Conservation (phyloP, 2,329 filamentous ascomycete genomes). For the Akanthomyces muscarius region DNA sequence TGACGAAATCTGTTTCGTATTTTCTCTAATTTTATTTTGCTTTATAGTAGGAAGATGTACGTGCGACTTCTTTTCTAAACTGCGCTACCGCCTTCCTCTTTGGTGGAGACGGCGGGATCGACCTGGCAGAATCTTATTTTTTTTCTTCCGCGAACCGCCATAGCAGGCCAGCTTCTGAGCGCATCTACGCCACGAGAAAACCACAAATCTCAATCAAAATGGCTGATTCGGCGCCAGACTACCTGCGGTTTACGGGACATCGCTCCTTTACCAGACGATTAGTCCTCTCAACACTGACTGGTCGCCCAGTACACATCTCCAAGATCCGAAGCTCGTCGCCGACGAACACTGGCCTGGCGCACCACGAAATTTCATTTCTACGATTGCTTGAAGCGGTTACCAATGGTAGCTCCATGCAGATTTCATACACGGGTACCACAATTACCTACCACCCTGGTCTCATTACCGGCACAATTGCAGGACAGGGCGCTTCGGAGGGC, state of each 20-base stretch:
- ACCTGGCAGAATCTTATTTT: conserved; percentile 38
- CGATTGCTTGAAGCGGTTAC: conserved; percentile 91
- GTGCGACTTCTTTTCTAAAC: neutral
- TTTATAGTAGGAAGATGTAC: no score
- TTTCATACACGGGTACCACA: conserved; percentile 92
- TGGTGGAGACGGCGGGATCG: conserved; percentile 11
- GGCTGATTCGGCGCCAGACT: conserved; percentile 47
- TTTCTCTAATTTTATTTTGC: neutral
- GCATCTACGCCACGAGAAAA: conserved; percentile 7
- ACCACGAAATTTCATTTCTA: conserved; percentile 92
- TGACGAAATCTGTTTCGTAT: conserved; percentile 4
- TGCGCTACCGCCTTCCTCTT: conserved; percentile 30
- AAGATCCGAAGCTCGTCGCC: conserved; percentile 86
- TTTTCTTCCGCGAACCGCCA: conserved; percentile 18
- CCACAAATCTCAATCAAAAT: conserved; percentile 28
- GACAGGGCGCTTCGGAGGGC: conserved; percentile 63
- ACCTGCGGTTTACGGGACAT: conserved; percentile 77
- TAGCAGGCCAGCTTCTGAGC: neutral
- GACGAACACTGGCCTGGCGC: conserved; percentile 81
- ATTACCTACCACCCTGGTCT: conserved; percentile 88
- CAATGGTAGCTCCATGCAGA: conserved; percentile 91
- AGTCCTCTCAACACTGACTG: conserved; percentile 85
- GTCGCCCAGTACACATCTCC: conserved; percentile 83
- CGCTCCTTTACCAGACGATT: conserved; percentile 79
- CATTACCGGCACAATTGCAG: conserved; percentile 79